A percentile compares a stretch with the other conserved stretches of the same genome.
Conservation (phyloP, 352 stramenopile species). For the Aphanomyces stellatus region DNA sequence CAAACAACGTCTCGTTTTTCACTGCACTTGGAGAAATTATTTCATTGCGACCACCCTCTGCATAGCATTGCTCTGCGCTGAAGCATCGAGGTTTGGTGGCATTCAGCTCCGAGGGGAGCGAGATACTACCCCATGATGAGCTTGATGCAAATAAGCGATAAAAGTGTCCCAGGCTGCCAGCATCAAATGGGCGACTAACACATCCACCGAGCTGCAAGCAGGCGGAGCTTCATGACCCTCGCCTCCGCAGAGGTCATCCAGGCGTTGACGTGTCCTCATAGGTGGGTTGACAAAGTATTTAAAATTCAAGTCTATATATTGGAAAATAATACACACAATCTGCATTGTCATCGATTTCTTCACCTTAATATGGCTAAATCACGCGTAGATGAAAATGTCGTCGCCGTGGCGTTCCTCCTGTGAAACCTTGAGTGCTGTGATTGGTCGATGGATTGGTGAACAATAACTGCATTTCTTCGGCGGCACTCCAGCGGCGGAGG, state of each 20-base stretch:
- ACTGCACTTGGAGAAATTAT: no score
- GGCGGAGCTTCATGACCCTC: no score
- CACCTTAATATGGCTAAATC: background rate
- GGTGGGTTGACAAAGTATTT: background rate
- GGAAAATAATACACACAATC: background rate
- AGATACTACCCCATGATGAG: background rate
- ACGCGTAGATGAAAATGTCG: background rate
- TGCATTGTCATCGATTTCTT: background rate
- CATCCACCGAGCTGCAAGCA: no score
- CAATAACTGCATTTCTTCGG: background rate
- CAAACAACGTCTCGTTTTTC: no score
- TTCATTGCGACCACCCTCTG: no score
- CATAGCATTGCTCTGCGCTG: no score
- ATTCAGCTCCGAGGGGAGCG: background rate
- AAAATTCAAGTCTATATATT: background rate
- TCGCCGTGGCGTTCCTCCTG: slow-evolving; percentile 2
- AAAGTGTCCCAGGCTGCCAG: background rate
- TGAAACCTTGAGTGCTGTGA: background rate
- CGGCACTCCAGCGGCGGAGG: background rate
- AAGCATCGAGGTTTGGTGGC: no score
- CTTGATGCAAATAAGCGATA: background rate
- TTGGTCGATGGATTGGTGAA: background rate
- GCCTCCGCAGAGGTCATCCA: no score
- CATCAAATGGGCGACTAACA: background rate
- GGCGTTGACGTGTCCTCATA: background rate